Base-by-base conservation (phyloP, 1,284 basidiomycete genomes). In the Cronartium quercuum region DNA sequence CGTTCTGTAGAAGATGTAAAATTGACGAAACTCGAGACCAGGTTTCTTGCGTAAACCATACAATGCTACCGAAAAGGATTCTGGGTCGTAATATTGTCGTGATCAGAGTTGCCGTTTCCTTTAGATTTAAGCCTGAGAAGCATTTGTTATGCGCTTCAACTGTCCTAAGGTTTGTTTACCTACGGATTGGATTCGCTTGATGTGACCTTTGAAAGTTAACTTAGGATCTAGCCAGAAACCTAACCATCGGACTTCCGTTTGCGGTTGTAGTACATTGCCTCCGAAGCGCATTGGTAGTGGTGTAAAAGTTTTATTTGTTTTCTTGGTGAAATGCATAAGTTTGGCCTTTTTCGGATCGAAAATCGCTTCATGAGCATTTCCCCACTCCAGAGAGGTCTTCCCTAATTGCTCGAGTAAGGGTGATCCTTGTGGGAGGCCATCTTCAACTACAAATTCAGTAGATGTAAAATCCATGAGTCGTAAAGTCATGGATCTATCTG, bases 341-440 rank as follows among this genome's bases (percentile, higher is more conserved):
- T 69, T 37, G 21, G 68, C 58, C 24, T 69, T 69, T 13, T 29
- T 55, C 13, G 6, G 29, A 21, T 69, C 58, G 35, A 69, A 69
- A 21, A 69, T 62, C 5, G 57, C 68, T 29, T 60, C 68, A 37
- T 69, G 68, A 7, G 1, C 9, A 1, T 7, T 2, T 3, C 38
- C 68, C 68, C 68, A 69, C 7, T 7, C 13, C 5, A 62, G 6
- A 3, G 68, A 69, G 1, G 24, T 18, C 2, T 12, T 9, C 6
- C 35, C 41, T 10, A 13, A 21, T 13, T 24, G 12, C 6, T 41
- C n/a, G n/a, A 69, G n/a, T 24, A 68, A 37, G 2, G 66, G 66
- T 29, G 66, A 68, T 0, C 66, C 66, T 68, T 68, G 66, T 1
- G 66, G 66, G 1, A 68, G 47, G 1, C 66, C 66, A 6, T 57